Conservation (phyloP, 352 stramenopile genomes). For the Phytophthora ohioensis region DNA sequence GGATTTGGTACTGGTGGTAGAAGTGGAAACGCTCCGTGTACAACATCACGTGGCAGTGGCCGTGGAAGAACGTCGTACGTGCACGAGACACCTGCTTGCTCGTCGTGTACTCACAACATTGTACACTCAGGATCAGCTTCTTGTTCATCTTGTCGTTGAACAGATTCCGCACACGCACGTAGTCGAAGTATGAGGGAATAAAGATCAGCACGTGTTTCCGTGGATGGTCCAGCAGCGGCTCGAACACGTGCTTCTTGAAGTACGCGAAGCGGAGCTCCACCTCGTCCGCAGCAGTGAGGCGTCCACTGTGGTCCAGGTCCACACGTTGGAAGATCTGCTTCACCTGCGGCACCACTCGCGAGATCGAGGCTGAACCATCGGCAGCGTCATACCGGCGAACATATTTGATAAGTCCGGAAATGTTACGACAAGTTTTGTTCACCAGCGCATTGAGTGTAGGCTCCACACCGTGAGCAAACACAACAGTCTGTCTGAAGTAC, state of each 20-base stretch:
- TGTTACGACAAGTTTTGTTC: slow-evolving; percentile 68
- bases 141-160: slow-evolving; percentile 80
- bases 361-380: slow-evolving; percentile 62
- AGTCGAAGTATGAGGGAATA: slow-evolving; percentile 88
- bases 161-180: slow-evolving; percentile 87
- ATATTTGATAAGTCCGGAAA: slow-evolving; percentile 62
- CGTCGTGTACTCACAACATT: slow-evolving; percentile 85
- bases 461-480: slow-evolving; percentile 72
- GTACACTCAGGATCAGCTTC: slow-evolving; percentile 73
- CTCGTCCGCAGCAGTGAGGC: slow-evolving; percentile 52
- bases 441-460: slow-evolving; percentile 67
- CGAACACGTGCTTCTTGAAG: slow-evolving; percentile 83
- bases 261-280: slow-evolving; percentile 77
- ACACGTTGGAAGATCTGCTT: slow-evolving; percentile 88
- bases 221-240: slow-evolving; percentile 72
- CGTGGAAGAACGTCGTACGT: slow-evolving; percentile 80
- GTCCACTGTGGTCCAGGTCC: slow-evolving; percentile 42
- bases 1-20: slow-evolving; percentile 86
- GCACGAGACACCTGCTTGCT: slow-evolving; percentile 71
- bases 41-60: slow-evolving; percentile 81
- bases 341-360: slow-evolving; percentile 71
- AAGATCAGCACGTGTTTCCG: slow-evolving; percentile 83
- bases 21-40: slow-evolving; percentile 89
- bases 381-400: slow-evolving; percentile 59
- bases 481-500: slow-evolving; percentile 80